Evolutionary conservation across 768 basidiomycete genomes (phyloP), one percentile per base, ranked within the genome.

Genomic region (Tricholoma hemisulphureum): DNA sequence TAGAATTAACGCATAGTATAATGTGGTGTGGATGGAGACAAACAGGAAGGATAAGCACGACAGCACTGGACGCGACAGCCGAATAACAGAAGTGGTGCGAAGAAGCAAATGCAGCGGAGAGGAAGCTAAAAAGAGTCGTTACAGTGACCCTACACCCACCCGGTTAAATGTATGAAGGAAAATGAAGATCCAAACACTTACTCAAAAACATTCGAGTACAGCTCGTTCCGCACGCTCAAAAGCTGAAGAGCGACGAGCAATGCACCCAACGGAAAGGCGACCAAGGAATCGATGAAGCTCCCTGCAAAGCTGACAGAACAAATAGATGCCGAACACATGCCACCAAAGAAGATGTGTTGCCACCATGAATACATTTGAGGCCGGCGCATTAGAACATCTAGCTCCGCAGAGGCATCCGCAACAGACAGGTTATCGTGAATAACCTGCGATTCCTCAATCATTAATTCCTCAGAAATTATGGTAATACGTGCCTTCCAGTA

Each of bases 161-260:
- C 21, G 67, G 13, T 4, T 20, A 16, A 14, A 1, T n/a, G 20
- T 4, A 6, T 3, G 8, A 49, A 14, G 9, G 43, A 13, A 1
- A 11, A 61, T 28, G n/a, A 23, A 28, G 24, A 21, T 7, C 11
- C 32, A 10, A 35, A 29, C 4, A 73, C 82, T 29, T 41, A 84
- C 83, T 91, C 91, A 57, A 91, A 93, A 28, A 94, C 83, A 56
- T 90, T 89, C 6, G 82, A 83, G 65, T 91, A 92, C 14, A 95
- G 71, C 67, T 93, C 89, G 64, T 92, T 90, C 59, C 85, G 80
- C 6, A 83, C 82, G 13, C 87, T 85, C 45, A 91, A 68, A 46
- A 87, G 77, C 67, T 95, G 93, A 13, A 93, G 80, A 41, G 77
- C 74, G 23, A 93, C 85, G 28, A 95, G 79, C 4, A 93, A 74